Percentiles rank a stretch among this genome's conserved stretches.
Evolutionary conservation across 495 filamentous ascomycete species (phyloP).

Genomic region (Penicillium chermesinum): DNA sequence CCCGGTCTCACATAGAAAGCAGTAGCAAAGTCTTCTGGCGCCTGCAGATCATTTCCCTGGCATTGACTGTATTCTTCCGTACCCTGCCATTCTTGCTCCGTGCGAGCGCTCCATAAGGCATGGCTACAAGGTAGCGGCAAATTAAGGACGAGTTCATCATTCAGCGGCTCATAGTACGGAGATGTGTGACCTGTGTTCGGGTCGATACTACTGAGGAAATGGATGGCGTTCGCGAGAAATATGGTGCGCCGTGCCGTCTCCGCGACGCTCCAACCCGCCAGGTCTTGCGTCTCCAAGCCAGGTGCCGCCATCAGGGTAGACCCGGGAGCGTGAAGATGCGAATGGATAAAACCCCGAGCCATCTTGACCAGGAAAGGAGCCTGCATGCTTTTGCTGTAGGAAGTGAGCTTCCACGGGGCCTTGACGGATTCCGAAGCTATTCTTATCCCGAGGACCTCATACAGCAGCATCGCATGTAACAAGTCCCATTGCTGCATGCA

Average conservation of each 20-base stretch:
- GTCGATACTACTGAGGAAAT: constrained; percentile 9
- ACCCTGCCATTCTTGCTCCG: constrained; percentile 7
- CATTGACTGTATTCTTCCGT: neutral
- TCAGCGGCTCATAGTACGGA: constrained; percentile 14
- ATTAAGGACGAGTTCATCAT: constrained; percentile 10
- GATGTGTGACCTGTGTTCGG: neutral
- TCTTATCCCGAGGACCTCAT: constrained; percentile 9
- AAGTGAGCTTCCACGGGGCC: constrained; percentile 9
- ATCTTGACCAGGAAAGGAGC: constrained; percentile 14
- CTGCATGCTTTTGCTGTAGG: constrained; percentile 4
- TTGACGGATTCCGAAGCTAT: neutral
- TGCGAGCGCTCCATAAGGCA: constrained; percentile 5
- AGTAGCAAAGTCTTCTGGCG: neutral
- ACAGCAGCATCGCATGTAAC: constrained; percentile 15
- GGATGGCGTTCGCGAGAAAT: constrained; percentile 11
- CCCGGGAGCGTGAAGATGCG: neutral
- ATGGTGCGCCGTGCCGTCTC: constrained; percentile 15
- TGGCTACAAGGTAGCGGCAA: constrained; percentile 11
- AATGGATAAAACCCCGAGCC: constrained; percentile 4
- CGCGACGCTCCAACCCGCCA: constrained; percentile 6
- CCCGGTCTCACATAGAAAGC: neutral
- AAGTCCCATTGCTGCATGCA: constrained; percentile 19
- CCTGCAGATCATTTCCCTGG: neutral
- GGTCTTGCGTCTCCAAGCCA: neutral
- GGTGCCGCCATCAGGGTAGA: neutral